Evolutionary conservation across 768 basidiomycete genomes (phyloP), one percentile per base, ranked within the genome.

Genomic region (Auriscalpium orientale): DNA sequence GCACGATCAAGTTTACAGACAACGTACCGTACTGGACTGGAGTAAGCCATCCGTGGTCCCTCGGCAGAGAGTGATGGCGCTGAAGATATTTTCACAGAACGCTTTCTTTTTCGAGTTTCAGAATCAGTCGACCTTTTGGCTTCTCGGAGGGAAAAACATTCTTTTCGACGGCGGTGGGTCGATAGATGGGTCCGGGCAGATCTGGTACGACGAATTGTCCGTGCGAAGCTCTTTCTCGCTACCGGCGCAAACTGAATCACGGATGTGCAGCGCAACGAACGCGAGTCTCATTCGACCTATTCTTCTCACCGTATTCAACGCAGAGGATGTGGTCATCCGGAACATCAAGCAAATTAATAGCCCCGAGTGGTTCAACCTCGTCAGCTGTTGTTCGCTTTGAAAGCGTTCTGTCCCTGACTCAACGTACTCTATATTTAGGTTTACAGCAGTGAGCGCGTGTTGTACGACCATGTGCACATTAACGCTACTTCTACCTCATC

Each of bases 111-210:
- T 81, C 54, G 68, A 75, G 15, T 83, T 80, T 68, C 80, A 81
- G 63, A 76, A 72, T 0, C 78, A 80, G 60, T 65, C 77, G 22
- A 76, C 79, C 5, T 80, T 80, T 62, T 84, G 80, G 81, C 67
- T 80, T 4, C 65, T 82, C 3, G 79, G 80, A 33, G 80, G 80
- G 6, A 66, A 71, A 34, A 77, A 79, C 56, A 70, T 80, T 43
- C 35, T 68, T 8, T 62, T 81, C 20, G 76, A 78, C 54, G 84
- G 85, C 8, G 83, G 84, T 37, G 84, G 84, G 11, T 82, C 81
- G 2, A 71, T 87, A 16, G 82, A 85, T 63, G 85, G 83, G 16
- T 75, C 77, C 35, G 85, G 85, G 11, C 83, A 81, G 79, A 68
- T 74, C 5, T 83, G 81, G 81, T 83, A 78, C 62, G 79, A 83